These are phyloP conservation scores for Meripilus lineatus DNA, from an alignment of 1,284 basidiomycete genomes.

Conservation along the genomic window DNA sequence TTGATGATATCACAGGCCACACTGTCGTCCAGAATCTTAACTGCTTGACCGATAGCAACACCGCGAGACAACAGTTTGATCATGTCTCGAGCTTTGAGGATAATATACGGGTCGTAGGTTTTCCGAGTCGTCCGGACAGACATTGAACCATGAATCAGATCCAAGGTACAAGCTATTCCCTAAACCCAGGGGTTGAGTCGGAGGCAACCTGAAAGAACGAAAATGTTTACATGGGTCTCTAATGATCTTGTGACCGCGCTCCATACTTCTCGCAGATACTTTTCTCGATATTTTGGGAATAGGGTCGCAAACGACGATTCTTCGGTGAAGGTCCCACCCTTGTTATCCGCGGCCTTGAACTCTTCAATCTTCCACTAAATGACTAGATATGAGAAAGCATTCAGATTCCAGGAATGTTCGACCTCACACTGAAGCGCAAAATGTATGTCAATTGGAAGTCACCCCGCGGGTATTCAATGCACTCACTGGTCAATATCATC, in stretches of 20 bases:
- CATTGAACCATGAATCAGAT: slow-evolving; percentile 97
- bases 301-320: slow-evolving; percentile 98
- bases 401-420: too few species aligned
- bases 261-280: slow-evolving; percentile 94
- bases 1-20: slow-evolving; percentile 98
- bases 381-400: neutral
- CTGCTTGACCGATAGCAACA: slow-evolving; percentile 80
- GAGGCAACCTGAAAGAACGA: neutral
- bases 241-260: slow-evolving; percentile 86
- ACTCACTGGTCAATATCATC: slow-evolving; percentile 97
- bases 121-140: slow-evolving; percentile 95
- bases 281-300: slow-evolving; percentile 98
- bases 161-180: slow-evolving; percentile 90
- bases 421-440: too few species aligned
- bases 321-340: slow-evolving; percentile 81
- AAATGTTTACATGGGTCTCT: slow-evolving; percentile 66
- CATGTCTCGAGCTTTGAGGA: slow-evolving; percentile 94
- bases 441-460: too few species aligned
- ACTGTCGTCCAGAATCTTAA: slow-evolving; percentile 88
- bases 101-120: slow-evolving; percentile 94
- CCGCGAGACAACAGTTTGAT: slow-evolving; percentile 94
- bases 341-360: slow-evolving; percentile 75
- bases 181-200: slow-evolving; percentile 25
- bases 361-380: slow-evolving; percentile 84
- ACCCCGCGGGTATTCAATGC: too few species aligned